A percentile compares a stretch with the other conserved stretches of the same genome.
phyloP scores from a whole-genome alignment of 177 flowering plant genomes.

The Telopea speciosissima region DNA sequence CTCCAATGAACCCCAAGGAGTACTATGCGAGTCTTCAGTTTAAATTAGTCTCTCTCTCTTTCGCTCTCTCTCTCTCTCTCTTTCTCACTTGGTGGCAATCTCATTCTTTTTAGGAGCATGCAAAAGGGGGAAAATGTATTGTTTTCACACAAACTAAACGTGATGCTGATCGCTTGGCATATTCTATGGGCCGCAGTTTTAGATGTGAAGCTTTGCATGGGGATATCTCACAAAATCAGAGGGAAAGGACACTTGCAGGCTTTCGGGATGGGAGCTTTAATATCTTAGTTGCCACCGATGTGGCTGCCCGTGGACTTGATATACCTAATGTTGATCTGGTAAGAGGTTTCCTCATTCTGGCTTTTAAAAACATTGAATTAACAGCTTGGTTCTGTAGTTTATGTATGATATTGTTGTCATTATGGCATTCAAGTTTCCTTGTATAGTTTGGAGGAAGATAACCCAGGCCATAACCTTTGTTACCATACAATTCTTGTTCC shows the following conservation, averaged over 20 bases:
- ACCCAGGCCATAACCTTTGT: too few species aligned
- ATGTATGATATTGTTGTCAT: too few species aligned
- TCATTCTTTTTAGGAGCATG: conserved; percentile 68
- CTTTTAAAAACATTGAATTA: too few species aligned
- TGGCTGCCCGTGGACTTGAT: conserved; percentile 98
- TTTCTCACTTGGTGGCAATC: not conserved
- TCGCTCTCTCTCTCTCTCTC: not conserved
- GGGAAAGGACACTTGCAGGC: conserved; percentile 85
- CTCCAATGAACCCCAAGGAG: too few species aligned
- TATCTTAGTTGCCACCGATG: conserved; percentile 90
- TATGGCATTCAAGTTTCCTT: too few species aligned
- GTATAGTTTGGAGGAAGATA: too few species aligned
- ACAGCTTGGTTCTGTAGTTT: too few species aligned
- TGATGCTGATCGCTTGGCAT: conserved; percentile 86
- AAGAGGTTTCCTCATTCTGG: not conserved
- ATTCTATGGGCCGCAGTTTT: conserved; percentile 50
- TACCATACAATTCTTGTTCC: too few species aligned
- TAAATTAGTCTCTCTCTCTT: not conserved
- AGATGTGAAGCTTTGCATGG: conserved; percentile 91
- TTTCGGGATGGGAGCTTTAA: conserved; percentile 77
- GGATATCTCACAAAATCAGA: conserved; percentile 79
- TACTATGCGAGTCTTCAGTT: not conserved
- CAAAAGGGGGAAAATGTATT: conserved; percentile 90
- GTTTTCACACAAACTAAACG: conserved; percentile 95
- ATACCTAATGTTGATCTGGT: conserved; percentile 96